Percentiles rank a stretch among this genome's conserved stretches.
Evolutionary conservation across 495 filamentous ascomycete genomes (phyloP).

Genomic region (Baudoinia panamericana): DNA sequence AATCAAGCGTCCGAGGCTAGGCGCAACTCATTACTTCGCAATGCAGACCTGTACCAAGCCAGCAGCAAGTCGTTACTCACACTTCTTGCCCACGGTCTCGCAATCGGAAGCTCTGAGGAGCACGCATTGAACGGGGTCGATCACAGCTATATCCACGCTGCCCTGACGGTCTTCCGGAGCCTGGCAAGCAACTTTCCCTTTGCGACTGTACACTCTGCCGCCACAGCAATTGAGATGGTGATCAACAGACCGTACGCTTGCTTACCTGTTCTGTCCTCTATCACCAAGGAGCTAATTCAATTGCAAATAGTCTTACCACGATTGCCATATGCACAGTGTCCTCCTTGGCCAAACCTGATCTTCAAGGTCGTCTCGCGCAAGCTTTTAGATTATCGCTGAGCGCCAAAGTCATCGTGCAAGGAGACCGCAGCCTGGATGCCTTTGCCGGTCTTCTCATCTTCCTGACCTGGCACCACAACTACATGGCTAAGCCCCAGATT

Average conservation of each 20-base stretch:
- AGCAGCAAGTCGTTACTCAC: background rate
- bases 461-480: constrained; percentile 10
- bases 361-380: background rate
- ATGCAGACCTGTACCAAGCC: background rate
- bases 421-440: constrained; percentile 7
- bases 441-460: constrained; percentile 2
- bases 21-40: background rate
- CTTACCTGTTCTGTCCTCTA: too few species aligned
- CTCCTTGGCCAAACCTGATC: background rate
- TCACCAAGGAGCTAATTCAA: too few species aligned
- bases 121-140: constrained; percentile 2
- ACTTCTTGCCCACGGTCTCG: constrained; percentile 1
- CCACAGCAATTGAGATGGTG: background rate
- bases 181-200: constrained; percentile 5
- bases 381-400: constrained; percentile 3
- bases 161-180: background rate
- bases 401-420: constrained; percentile 1
- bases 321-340: constrained; percentile 4
- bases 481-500: constrained; percentile 10
- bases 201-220: background rate
- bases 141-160: constrained; percentile 1
- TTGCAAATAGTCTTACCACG: too few species aligned
- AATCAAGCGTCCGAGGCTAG: background rate
- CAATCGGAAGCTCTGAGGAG: background rate
- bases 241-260: constrained; percentile 3